These are phyloP conservation scores for Entophlyctis helioformis DNA, from an alignment of 192 early-diverging fungal genomes.

Conservation along the genomic window DNA sequence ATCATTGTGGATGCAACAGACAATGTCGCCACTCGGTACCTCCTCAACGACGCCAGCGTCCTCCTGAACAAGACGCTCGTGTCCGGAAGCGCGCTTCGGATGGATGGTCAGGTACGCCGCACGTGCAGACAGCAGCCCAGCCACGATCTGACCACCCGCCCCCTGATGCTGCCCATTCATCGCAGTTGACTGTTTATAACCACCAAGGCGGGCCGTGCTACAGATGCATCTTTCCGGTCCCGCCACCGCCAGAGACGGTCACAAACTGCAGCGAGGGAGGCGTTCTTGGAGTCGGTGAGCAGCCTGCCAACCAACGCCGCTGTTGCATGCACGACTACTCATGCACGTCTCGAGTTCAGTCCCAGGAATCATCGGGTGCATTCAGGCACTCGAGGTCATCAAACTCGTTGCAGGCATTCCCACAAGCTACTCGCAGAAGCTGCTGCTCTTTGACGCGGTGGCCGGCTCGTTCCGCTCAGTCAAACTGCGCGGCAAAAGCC, in stretches of 20 bases:
- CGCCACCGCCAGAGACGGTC: constrained; percentile 80
- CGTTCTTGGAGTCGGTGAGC: constrained; percentile 73
- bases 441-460: constrained; percentile 73
- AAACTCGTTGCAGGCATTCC: too few relatives aligned
- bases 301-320: background rate
- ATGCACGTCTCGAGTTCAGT: constrained; percentile 26
- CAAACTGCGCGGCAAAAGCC: constrained; percentile 57
- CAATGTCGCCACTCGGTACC: constrained; percentile 90
- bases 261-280: constrained; percentile 86
- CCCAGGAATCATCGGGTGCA: constrained; percentile 81
- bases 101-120: constrained; percentile 79
- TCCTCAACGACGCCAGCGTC: constrained; percentile 90
- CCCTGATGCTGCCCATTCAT: background rate
- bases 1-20: constrained; percentile 86
- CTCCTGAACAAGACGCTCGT: constrained; percentile 69
- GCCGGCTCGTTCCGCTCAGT: constrained; percentile 67
- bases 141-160: too few relatives aligned
- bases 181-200: constrained; percentile 82
- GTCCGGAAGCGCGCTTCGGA: constrained; percentile 76
- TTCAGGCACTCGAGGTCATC: constrained; percentile 87
- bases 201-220: constrained; percentile 86
- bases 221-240: constrained; percentile 86
- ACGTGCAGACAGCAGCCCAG: too few relatives aligned
- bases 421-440: constrained; percentile 31
- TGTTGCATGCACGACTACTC: background rate